A percentile compares a stretch with the other conserved stretches of the same genome.
These are phyloP conservation scores for Exophiala alcalophila DNA, from an alignment of 2,329 filamentous ascomycete genomes.

Conservation along the genomic window DNA sequence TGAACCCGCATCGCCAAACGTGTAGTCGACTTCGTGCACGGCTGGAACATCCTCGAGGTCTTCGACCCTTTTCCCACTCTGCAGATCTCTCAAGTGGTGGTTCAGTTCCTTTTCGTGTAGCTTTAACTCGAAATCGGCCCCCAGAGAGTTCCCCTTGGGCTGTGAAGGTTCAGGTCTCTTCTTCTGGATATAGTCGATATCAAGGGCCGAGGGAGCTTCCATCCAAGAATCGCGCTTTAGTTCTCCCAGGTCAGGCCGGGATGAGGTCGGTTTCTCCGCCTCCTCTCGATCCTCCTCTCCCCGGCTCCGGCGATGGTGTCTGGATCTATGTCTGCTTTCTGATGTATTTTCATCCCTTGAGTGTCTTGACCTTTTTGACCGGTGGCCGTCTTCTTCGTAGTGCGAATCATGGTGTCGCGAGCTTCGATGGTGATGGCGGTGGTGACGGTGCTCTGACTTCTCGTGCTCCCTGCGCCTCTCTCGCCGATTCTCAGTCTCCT, in stretches of 20 bases:
- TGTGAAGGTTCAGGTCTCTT: conserved; percentile 51
- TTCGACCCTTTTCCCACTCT: conserved; percentile 52
- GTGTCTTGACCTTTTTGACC: conserved; percentile 48
- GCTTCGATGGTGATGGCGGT: conserved; percentile 37
- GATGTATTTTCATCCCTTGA: conserved; percentile 23
- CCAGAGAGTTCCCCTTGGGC: conserved; percentile 40
- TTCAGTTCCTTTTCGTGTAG: conserved; percentile 83
- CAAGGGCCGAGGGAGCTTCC: conserved; percentile 77
- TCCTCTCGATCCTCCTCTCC: conserved; percentile 32
- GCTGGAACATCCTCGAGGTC: conserved; percentile 47
- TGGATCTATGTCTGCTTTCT: conserved; percentile 35
- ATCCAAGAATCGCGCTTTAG: conserved; percentile 87
- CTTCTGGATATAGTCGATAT: conserved; percentile 70
- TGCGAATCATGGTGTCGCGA: conserved; percentile 43
- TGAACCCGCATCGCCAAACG: conserved; percentile 83
- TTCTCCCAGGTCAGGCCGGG: conserved; percentile 33
- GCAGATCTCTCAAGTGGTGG: conserved; percentile 61
- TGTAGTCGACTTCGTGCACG: conserved; percentile 69
- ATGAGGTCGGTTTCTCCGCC: conserved; percentile 34
- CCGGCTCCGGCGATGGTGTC: conserved; percentile 25
- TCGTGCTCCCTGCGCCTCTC: conserved; percentile 43
- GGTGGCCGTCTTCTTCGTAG: conserved; percentile 51
- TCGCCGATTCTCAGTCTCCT: conserved; percentile 35
- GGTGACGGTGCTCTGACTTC: conserved; percentile 37
- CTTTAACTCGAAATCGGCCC: conserved; percentile 63